Evolutionary conservation across 2,329 filamentous ascomycete species (phyloP), one percentile per base, ranked within the genome.

Genomic region (Aspergillus sp.): DNA sequence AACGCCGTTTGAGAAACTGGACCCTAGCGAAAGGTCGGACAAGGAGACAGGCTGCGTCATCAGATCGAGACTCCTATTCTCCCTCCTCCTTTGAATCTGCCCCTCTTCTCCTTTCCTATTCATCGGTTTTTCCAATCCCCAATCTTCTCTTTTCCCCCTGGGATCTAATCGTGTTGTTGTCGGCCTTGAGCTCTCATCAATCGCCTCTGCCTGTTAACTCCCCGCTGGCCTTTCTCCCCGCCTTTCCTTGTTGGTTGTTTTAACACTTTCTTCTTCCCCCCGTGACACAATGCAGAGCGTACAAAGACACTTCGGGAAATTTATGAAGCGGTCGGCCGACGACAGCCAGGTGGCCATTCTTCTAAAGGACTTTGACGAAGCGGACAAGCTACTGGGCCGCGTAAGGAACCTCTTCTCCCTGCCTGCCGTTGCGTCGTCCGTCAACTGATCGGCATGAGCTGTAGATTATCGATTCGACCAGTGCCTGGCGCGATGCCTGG

Each of bases 401-500:
- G 90, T 92, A 79, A 59, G 78, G 22, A 20, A 10, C 20, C 29
- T 12, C 29, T 36, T 26, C 31, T 24, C 18, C 3, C 39, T 45
- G 36, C 9, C n/a, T n/a, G 31, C 54, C 46, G 31, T 50, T 31
- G 50, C 55, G 16, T 42, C 16, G 14, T 9, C 36, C 36, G n/a
- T 42, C 55, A 54, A 58, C 60, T 56, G 53, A 60, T 62, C 49
- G 57, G 42, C 22, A 45, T 49, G 29, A 60, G 45, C 50, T 54
- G 59, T 59, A 94, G 90, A 85, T 95, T 67, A 85, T 92, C 66
- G 89, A 91, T 64, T 87, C 89, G 62, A 86, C 88, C 42, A 90
- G 87, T 74, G 81, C 86, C 71, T 95, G 90, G 88, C 86, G 89
- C 69, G 89, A 94, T 69, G 84, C 88, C 11, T 96, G 91, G 91